Percentiles rank a stretch among this genome's conserved stretches.
phyloP scores from a whole-genome alignment of 306 rosid genomes.

The Hylodesmum podocarpum region DNA sequence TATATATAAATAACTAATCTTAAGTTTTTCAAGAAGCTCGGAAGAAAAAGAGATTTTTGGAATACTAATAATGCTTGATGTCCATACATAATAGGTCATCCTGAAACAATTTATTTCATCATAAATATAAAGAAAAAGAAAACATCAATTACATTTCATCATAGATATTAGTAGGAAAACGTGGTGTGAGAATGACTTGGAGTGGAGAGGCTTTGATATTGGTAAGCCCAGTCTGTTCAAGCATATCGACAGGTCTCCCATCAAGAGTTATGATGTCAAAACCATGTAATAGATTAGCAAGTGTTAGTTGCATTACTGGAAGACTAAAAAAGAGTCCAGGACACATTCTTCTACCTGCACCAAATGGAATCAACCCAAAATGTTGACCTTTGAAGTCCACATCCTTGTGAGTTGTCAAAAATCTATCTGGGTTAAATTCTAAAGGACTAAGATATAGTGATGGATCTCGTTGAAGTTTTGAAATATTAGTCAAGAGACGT shows the following conservation, averaged over 20 bases:
- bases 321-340: conserved; percentile 21
- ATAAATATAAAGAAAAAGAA: no score
- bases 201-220: conserved; percentile 27
- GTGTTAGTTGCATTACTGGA: conserved; percentile 1
- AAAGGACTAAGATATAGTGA: background rate
- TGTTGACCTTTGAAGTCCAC: conserved; percentile 9
- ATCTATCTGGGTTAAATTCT: conserved; percentile 29
- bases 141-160: background rate
- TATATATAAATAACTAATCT: no score
- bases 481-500: conserved; percentile 38
- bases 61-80: no score
- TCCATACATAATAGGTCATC: background rate
- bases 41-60: no score
- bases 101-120: no score
- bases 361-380: conserved; percentile 27
- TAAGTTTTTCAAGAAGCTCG: no score
- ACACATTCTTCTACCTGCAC: conserved; percentile 30
- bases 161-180: background rate
- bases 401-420: conserved; percentile 12
- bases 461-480: conserved; percentile 44
- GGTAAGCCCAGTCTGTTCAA: conserved; percentile 4
- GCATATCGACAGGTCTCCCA: conserved; percentile 12
- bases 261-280: conserved; percentile 23
- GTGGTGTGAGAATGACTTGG: conserved; percentile 22
- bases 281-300: conserved; percentile 24